Percentiles rank a stretch among this genome's conserved stretches.
phyloP scores from a whole-genome alignment of 106 monocot species.

The Dendrobium chrysotoxum region DNA sequence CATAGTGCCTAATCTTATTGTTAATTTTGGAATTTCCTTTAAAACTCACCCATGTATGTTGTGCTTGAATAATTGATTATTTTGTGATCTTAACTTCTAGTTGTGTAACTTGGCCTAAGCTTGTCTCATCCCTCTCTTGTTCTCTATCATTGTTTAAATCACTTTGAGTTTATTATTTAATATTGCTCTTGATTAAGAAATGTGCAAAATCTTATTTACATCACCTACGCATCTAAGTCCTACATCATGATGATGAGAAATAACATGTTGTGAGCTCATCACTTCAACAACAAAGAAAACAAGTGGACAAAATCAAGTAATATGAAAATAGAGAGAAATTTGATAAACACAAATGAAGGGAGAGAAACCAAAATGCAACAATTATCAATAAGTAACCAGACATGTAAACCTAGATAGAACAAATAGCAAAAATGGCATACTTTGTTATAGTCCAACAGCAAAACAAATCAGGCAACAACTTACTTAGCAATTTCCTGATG shows the following conservation, averaged over 20 bases:
- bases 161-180: no score
- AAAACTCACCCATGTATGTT: no score
- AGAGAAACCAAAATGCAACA: background rate
- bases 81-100: no score
- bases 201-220: no score
- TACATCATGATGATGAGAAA: background rate
- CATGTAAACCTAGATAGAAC: background rate
- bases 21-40: no score
- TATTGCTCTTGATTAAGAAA: no score
- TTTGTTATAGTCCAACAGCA: background rate
- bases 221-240: no score
- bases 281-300: background rate
- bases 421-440: background rate
- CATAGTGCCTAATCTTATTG: no score
- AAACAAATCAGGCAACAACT: constrained; percentile 7
- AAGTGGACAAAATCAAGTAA: background rate
- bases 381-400: background rate
- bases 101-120: no score
- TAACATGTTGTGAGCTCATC: background rate
- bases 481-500: constrained; percentile 77
- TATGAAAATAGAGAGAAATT: background rate
- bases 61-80: no score
- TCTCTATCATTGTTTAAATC: no score
- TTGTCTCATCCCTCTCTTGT: no score
- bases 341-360: background rate